These are phyloP conservation scores for Camellia japonica DNA, from an alignment of 148 eudicot genomes.

Conservation along the genomic window DNA sequence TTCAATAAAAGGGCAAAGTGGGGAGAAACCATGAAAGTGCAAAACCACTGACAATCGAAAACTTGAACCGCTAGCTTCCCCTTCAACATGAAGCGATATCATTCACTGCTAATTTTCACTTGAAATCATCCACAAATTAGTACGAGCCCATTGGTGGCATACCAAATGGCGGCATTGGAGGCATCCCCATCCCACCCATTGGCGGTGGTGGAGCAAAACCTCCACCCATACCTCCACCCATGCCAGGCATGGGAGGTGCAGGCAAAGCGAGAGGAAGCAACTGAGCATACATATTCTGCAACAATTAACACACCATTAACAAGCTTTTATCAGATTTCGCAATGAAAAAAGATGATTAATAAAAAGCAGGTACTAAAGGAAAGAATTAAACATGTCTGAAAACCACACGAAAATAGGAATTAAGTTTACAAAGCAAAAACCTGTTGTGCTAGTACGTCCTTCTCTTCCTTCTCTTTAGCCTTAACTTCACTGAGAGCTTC, in stretches of 20 bases:
- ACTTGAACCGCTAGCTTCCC: neutral
- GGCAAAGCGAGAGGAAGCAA: conserved; percentile 95
- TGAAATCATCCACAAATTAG: conserved; percentile 19
- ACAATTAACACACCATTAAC: conserved; percentile 7
- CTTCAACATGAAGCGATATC: neutral
- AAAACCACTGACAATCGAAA: conserved; percentile 1
- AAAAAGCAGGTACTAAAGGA: neutral
- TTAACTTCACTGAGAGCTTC: conserved; percentile 73
- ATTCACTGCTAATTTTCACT: neutral
- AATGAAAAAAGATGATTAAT: neutral
- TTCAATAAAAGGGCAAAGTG: neutral
- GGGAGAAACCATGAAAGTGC: neutral
- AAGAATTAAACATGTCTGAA: neutral
- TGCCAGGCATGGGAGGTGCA: conserved; percentile 89
- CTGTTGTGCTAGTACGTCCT: conserved; percentile 80
- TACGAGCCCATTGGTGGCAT: conserved; percentile 98
- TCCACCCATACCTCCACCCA: conserved; percentile 66
- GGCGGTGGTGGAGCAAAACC: conserved; percentile 57
- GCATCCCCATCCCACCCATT: conserved; percentile 67
- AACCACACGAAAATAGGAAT: neutral
- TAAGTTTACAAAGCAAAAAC: conserved; percentile 20
- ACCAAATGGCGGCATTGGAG: conserved; percentile 93
- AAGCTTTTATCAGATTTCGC: neutral
- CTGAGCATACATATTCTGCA: conserved; percentile 96
- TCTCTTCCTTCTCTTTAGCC: conserved; percentile 84